Percentiles rank a stretch among this genome's conserved stretches.
phyloP scores from a whole-genome alignment of 495 filamentous ascomycete species.

The Talaromyces wortmannii region DNA sequence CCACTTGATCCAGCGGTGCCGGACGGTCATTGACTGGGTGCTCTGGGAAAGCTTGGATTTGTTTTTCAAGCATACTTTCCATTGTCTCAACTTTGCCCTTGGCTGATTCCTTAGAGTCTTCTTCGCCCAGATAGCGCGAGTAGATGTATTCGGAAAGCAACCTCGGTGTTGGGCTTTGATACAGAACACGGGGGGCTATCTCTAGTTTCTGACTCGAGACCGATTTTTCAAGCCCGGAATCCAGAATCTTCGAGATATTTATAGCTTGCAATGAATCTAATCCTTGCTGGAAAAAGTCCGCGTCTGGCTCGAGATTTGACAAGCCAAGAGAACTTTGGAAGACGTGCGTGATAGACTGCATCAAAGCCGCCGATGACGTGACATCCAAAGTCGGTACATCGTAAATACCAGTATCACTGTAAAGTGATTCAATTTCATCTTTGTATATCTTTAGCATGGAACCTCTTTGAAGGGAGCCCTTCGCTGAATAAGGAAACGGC shows the following conservation, averaged over 20 bases:
- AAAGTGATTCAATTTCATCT: constrained; percentile 41
- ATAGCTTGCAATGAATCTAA: constrained; percentile 11
- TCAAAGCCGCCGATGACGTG: not conserved
- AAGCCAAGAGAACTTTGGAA: not conserved
- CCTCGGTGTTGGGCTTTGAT: not conserved
- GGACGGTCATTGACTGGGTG: not conserved
- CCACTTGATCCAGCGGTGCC: not conserved
- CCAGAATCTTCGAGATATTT: not conserved
- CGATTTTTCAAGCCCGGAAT: not conserved
- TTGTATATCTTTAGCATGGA: constrained; percentile 37
- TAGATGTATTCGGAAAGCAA: constrained; percentile 5
- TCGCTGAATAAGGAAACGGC: constrained; percentile 40
- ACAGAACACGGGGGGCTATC: not conserved
- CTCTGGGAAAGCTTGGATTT: constrained; percentile 13
- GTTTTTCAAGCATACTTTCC: constrained; percentile 5
- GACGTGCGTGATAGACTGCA: not conserved
- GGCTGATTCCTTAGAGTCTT: not conserved
- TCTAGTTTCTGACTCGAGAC: not conserved
- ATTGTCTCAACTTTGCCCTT: not conserved
- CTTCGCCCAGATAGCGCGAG: not conserved
- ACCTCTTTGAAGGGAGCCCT: constrained; percentile 45
- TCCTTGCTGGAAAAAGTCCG: constrained; percentile 8
- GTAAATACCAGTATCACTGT: constrained; percentile 6
- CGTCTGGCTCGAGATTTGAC: not conserved
- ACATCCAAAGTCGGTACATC: not conserved